A percentile compares a stretch with the other conserved stretches of the same genome.
Evolutionary conservation across 2,329 filamentous ascomycete species (phyloP).

Genomic region (Arthrobotrys sinensis): DNA sequence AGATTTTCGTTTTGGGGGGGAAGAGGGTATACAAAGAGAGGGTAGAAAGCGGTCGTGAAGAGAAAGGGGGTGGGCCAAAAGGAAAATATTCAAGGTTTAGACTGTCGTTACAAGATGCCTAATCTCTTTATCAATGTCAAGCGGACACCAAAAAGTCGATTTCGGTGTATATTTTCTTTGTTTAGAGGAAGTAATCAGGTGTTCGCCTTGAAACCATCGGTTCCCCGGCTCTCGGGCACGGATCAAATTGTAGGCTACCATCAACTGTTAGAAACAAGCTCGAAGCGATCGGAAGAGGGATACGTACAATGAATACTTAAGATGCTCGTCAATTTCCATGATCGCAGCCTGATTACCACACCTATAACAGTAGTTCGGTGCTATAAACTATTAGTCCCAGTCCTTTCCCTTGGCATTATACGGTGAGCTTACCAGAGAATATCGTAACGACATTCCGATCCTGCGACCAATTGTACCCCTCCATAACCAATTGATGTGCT

Average conservation of each 20-base stretch:
- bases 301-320: slow-evolving; percentile 99
- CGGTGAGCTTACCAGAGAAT: slow-evolving; percentile 80
- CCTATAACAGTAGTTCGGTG: slow-evolving; percentile 96
- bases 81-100: slow-evolving; percentile 33
- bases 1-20: slow-evolving; percentile 9
- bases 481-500: slow-evolving; percentile 99
- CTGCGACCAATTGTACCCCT: slow-evolving; percentile 99
- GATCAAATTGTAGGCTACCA: slow-evolving; percentile 96
- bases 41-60: neutral
- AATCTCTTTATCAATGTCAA: slow-evolving; percentile 10
- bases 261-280: neutral
- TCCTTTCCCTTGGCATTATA: slow-evolving; percentile 1
- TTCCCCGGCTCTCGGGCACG: slow-evolving; percentile 95
- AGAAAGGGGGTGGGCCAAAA: neutral
- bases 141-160: neutral
- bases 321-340: slow-evolving; percentile 99
- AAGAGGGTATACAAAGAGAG: slow-evolving; percentile 1
- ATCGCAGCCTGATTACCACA: slow-evolving; percentile 99
- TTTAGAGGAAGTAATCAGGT: slow-evolving; percentile 97
- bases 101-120: slow-evolving; percentile 43
- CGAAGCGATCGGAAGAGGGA: neutral
- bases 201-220: slow-evolving; percentile 98
- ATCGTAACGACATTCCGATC: slow-evolving; percentile 98
- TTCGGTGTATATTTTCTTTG: slow-evolving; percentile 60
- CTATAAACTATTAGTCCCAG: slow-evolving; percentile 68